A percentile compares a stretch with the other conserved stretches of the same genome.
phyloP scores from a whole-genome alignment of 495 filamentous ascomycete species.

The Neurospora sp. region DNA sequence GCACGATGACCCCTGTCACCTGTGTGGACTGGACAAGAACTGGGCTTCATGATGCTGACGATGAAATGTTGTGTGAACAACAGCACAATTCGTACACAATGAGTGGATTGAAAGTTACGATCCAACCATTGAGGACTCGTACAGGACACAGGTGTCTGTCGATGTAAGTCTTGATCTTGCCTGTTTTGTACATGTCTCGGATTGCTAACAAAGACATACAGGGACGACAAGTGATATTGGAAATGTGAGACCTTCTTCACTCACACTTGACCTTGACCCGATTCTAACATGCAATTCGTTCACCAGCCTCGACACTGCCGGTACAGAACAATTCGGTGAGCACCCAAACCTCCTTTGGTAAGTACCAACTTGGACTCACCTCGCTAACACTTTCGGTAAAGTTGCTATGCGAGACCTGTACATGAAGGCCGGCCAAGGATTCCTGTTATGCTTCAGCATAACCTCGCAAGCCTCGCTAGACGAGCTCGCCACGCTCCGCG shows the following conservation, averaged over 20 bases:
- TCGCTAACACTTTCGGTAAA: constrained; percentile 14
- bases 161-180: constrained; percentile 53
- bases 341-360: constrained; percentile 8
- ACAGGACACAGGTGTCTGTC: constrained; percentile 85
- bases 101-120: constrained; percentile 99
- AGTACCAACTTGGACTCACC: neutral
- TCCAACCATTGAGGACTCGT: constrained; percentile 95
- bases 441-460: constrained; percentile 95
- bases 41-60: constrained; percentile 7
- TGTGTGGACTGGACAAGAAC: neutral
- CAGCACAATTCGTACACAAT: constrained; percentile 98
- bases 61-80: constrained; percentile 11
- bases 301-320: constrained; percentile 81
- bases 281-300: constrained; percentile 6
- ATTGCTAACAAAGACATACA: constrained; percentile 23
- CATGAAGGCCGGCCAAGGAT: constrained; percentile 95
- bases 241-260: constrained; percentile 56
- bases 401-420: constrained; percentile 74
- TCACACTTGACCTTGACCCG: neutral
- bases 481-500: constrained; percentile 79
- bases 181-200: neutral
- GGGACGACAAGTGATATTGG: constrained; percentile 91
- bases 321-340: constrained; percentile 97
- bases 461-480: constrained; percentile 76
- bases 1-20: constrained; percentile 2